Evolutionary conservation across 495 filamentous ascomycete genomes (phyloP), one percentile per base, ranked within the genome.

Genomic region (Letharia lupina): DNA sequence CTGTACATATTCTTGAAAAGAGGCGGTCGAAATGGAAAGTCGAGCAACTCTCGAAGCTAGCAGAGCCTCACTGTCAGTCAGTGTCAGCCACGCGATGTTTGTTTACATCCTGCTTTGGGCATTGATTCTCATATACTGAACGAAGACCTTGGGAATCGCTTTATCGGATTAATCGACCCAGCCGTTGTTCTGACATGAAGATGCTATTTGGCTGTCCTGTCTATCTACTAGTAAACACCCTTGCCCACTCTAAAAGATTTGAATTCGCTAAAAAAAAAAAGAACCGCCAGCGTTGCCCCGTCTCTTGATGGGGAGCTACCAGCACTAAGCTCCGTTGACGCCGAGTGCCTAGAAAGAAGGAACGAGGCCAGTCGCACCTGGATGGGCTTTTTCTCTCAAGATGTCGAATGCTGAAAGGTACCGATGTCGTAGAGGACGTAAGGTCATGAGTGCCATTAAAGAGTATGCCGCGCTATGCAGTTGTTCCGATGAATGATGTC

Each of bases 401-500:
- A 56, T 59, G 52, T 45, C 31, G 63, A 11, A 62, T 62, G 40
- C 28, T 47, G 41, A 18, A 35, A 33, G n/a, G 9, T 65, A 31
- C 52, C 23, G 47, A 54, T 33, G 41, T 70, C 68, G 68, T 70
- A 37, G 48, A 68, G 65, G 45, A 44, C 68, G 59, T 70, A 58
- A 68, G 62, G 57, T 68, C 68, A 45, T 70, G 59, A 60, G 20
- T 56, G n/a, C 61, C 67, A 37, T 68, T n/a, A 28, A 70, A 50
- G 23, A 31, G 56, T 64, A 67, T 60, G 50, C 58, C 60, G 62
- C 65, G 68, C 68, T 65, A 68, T 70, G 68, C 65, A 61, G 35
- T 50, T 47, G 68, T 61, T 39, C 47, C 62, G 58, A 40, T 65
- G 60, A 47, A 42, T 64, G 60, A 41, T 58, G 60, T 15, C 6